phyloP scores from a whole-genome alignment of 1,284 basidiomycete species.

The Apiotrichum mycotoxinovorans region DNA sequence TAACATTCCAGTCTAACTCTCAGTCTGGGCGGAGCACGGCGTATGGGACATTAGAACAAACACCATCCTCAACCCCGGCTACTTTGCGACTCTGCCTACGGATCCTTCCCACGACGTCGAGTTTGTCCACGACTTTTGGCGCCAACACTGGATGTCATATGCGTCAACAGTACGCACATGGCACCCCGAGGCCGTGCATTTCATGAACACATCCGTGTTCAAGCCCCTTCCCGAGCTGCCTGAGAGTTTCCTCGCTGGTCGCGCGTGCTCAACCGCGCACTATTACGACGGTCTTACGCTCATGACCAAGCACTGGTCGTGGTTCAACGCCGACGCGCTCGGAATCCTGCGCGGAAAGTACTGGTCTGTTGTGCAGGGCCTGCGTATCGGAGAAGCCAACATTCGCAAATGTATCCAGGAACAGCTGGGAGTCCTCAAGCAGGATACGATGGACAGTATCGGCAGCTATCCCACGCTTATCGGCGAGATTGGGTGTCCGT shows the following conservation, averaged over 20 bases:
- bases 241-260: slow-evolving; percentile 61
- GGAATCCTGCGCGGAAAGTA: slow-evolving; percentile 82
- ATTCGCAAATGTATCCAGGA: slow-evolving; percentile 79
- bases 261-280: slow-evolving; percentile 77
- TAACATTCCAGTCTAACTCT: slow-evolving; percentile 11
- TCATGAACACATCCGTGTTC: slow-evolving; percentile 91
- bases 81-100: slow-evolving; percentile 62
- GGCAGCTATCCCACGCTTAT: slow-evolving; percentile 85
- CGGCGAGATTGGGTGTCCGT: slow-evolving; percentile 93
- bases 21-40: slow-evolving; percentile 84
- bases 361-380: slow-evolving; percentile 54
- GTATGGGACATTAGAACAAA: slow-evolving; percentile 78
- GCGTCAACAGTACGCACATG: slow-evolving; percentile 62
- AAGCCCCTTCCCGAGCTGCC: slow-evolving; percentile 63
- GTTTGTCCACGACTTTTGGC: slow-evolving; percentile 80
- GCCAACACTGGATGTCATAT: slow-evolving; percentile 69
- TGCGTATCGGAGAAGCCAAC: slow-evolving; percentile 68
- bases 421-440: slow-evolving; percentile 76
- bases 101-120: slow-evolving; percentile 37
- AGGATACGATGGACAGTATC: slow-evolving; percentile 56
- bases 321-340: slow-evolving; percentile 76
- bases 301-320: slow-evolving; percentile 81
- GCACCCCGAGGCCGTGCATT: slow-evolving; percentile 83
- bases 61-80: slow-evolving; percentile 67
- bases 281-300: slow-evolving; percentile 87